Base-by-base conservation (phyloP, 31 red algal genomes). In the Endocladia muricata region DNA sequence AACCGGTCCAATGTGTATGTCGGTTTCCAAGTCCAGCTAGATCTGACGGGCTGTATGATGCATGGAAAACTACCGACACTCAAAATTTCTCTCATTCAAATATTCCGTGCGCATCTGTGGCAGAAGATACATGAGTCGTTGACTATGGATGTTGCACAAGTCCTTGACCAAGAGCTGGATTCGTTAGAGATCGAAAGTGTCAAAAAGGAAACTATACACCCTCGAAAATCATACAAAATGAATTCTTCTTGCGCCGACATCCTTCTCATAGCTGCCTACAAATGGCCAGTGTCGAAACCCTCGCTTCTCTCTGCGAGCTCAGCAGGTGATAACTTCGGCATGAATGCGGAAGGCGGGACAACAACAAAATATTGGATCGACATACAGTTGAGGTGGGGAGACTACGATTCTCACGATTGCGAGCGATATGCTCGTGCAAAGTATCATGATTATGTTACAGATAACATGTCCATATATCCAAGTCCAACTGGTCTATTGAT, bases 1-100 rank as follows among this genome's bases (percentile, higher is more conserved):
- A 98, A 98, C 64, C 88, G 96, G 17, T 89, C 83, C 38, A 94
- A 94, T 61, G 92, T 98, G 0, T 98, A 98, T 71, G 91, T 98
- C 15, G 96, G 96, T 26, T 94, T 98, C 55, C 96, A 94, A 38
- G 96, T 94, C 35, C 96, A 98, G 63, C 88, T 98, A 15, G 96
- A 98, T 84, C 78, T 98, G 42, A 98, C 96, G 21, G 96, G 96
- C 6, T 94, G 93, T 44, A 94, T 98, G 75, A 98, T 98, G 96
- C 91, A 98, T 44, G 96, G 96, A 29, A 98, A 94, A 61, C 55
- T 98, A 23, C 91, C 96, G 1, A 95, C 96, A n/a, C 58, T 98
- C 36, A 98, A 98, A 66, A 91, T 98, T 28, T 94, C 91, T 36
- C 78, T 94, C 22, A 86, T 98, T 19, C 91, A 98, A 41, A 88